phyloP scores from a whole-genome alignment of 768 basidiomycete genomes.

The Nevesoporus exiguus region DNA sequence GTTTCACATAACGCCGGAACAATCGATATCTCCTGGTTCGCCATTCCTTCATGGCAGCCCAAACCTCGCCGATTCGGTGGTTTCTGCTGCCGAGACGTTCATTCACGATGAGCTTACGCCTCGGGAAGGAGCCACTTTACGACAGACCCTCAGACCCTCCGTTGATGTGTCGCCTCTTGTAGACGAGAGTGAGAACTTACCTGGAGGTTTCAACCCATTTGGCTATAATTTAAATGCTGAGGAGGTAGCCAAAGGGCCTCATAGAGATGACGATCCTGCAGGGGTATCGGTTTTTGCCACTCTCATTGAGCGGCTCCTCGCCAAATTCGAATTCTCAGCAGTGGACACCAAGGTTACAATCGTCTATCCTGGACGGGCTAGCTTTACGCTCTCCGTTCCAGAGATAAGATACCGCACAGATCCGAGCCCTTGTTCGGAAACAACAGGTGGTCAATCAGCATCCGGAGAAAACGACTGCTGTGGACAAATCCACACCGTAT shows the following conservation, averaged over 20 bases:
- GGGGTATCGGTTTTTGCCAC: slow-evolving; percentile 80
- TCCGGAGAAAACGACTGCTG: slow-evolving; percentile 12
- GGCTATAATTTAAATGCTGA: slow-evolving; percentile 32
- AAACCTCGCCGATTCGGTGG: slow-evolving; percentile 74
- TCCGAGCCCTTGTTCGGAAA: slow-evolving; percentile 2
- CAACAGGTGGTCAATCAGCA: slow-evolving; percentile 27
- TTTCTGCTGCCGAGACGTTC: slow-evolving; percentile 82
- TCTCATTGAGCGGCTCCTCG: slow-evolving; percentile 73
- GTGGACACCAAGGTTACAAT: slow-evolving; percentile 64
- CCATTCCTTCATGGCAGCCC: slow-evolving; percentile 19
- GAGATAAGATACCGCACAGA: slow-evolving; percentile 57
- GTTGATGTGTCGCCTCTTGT: slow-evolving; percentile 25
- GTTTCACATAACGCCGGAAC: slow-evolving; percentile 44
- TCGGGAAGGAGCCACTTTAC: slow-evolving; percentile 66
- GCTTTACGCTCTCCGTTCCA: slow-evolving; percentile 55
- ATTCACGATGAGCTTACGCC: slow-evolving; percentile 76
- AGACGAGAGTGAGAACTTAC: slow-evolving; percentile 46
- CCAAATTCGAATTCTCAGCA: slow-evolving; percentile 76
- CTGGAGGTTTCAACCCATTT: slow-evolving; percentile 67
- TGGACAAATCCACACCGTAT: slow-evolving; percentile 45
- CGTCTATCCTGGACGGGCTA: slow-evolving; percentile 60
- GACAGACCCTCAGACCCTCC: slow-evolving; percentile 61
- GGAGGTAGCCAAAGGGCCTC: slow-evolving; percentile 28
- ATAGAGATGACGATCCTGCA: slow-evolving; percentile 55
- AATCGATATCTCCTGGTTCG: slow-evolving; percentile 9